These are phyloP conservation scores for Gaultheria prostrata DNA, from an alignment of 148 eudicot species.

Conservation along the genomic window DNA sequence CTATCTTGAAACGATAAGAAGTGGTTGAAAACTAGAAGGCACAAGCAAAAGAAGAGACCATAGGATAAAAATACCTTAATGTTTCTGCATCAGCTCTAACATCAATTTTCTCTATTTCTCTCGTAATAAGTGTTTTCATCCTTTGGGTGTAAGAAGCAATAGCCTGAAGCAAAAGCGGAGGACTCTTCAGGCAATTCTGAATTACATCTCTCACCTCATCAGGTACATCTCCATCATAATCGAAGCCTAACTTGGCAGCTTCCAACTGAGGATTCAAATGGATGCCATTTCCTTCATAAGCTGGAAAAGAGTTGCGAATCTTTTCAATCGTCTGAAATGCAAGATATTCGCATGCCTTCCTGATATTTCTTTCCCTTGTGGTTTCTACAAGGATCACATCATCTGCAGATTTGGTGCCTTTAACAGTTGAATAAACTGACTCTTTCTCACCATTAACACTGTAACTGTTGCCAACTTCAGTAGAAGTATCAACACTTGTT, in stretches of 20 bases:
- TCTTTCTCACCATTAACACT: conserved; percentile 63
- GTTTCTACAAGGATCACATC: conserved; percentile 95
- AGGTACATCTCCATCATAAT: conserved; percentile 72
- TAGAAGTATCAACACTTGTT: conserved; percentile 47
- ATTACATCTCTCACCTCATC: conserved; percentile 70
- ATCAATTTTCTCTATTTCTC: conserved; percentile 92
- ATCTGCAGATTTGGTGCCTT: conserved; percentile 77
- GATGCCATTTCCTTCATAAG: conserved; percentile 91
- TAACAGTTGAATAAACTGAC: conserved; percentile 70
- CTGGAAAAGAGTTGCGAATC: conserved; percentile 80
- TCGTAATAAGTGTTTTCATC: conserved; percentile 55
- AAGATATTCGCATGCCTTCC: conserved; percentile 86
- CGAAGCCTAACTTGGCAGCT: conserved; percentile 76
- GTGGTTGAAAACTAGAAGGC: background rate
- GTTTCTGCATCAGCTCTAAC: conserved; percentile 98
- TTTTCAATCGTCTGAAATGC: conserved; percentile 66
- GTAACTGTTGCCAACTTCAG: conserved; percentile 58
- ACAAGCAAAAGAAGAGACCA: background rate
- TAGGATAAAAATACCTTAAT: conserved; percentile 52
- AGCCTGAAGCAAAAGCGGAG: conserved; percentile 85
- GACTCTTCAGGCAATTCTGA: conserved; percentile 71
- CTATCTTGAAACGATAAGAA: background rate
- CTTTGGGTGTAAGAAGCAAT: conserved; percentile 76
- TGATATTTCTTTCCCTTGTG: conserved; percentile 74
- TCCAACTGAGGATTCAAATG: conserved; percentile 76